Conservation (phyloP, 2,329 filamentous ascomycete genomes). For the Teratosphaeria pseudoeucalypti region DNA sequence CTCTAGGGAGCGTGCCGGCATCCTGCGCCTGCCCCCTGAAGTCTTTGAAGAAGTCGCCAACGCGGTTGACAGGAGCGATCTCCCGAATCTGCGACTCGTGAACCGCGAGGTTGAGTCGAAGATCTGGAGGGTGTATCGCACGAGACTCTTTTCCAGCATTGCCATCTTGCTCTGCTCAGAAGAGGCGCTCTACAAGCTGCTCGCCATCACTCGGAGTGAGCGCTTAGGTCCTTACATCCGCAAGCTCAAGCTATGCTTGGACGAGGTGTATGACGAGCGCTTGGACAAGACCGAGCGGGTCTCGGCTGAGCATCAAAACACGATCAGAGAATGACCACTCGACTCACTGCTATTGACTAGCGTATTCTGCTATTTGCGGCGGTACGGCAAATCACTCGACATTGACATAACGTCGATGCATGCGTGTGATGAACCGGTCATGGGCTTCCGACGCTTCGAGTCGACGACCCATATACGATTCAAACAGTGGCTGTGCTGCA, state of each 20-base stretch:
- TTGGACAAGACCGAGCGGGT: not conserved
- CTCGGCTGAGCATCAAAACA: not conserved
- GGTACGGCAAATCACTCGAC: not conserved
- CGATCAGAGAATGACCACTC: not conserved
- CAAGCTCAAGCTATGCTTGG: not conserved
- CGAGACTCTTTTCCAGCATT: not conserved
- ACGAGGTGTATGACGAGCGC: not conserved
- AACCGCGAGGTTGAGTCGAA: not conserved
- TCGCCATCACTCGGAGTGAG: not conserved
- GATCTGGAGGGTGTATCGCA: not conserved
- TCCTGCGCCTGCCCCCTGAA: not conserved
- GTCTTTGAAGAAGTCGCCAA: conserved; percentile 3
- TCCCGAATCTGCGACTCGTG: conserved; percentile 1
- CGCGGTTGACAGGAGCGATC: not conserved
- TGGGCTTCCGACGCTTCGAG: not conserved
- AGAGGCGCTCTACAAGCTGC: not conserved
- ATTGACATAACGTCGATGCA: not conserved
- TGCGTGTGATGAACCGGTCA: not conserved
- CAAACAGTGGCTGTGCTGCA: too few species aligned
- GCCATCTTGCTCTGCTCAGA: not conserved
- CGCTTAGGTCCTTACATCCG: not conserved
- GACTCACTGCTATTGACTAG: not conserved
- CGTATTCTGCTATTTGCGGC: not conserved
- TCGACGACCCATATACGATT: not conserved
- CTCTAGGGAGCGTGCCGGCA: not conserved